phyloP scores from a whole-genome alignment of 2,329 filamentous ascomycete genomes.

The Colletotrichum magnum region DNA sequence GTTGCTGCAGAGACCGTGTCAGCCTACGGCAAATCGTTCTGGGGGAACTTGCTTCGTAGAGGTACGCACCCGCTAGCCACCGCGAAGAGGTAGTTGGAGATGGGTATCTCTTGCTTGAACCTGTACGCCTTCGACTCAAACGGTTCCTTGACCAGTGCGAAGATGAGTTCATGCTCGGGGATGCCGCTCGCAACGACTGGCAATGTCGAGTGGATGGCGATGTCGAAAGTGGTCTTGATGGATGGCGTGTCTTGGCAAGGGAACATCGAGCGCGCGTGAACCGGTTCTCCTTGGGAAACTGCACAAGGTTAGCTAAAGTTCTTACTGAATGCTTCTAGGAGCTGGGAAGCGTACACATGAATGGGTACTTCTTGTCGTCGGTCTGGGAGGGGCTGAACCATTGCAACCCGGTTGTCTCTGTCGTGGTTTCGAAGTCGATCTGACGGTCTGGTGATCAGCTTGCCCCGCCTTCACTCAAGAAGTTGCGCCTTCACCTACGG shows the following conservation, averaged over 20 bases:
- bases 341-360: constrained; percentile 73
- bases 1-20: constrained; percentile 72
- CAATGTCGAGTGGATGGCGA: constrained; percentile 86
- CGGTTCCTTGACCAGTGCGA: background rate
- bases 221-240: constrained; percentile 92
- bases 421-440: constrained; percentile 84
- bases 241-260: constrained; percentile 98
- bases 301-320: background rate
- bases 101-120: constrained; percentile 92
- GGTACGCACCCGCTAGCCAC: constrained; percentile 65
- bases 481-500: background rate
- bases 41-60: background rate
- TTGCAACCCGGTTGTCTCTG: constrained; percentile 90
- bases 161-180: constrained; percentile 44
- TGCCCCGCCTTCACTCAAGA: background rate
- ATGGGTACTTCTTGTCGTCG: constrained; percentile 93
- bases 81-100: constrained; percentile 94
- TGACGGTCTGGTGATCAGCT: constrained; percentile 47
- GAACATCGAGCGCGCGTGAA: constrained; percentile 92
- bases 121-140: constrained; percentile 67
- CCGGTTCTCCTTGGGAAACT: constrained; percentile 94
- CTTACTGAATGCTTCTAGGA: background rate
- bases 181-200: constrained; percentile 93
- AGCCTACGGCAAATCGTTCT: background rate
- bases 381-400: constrained; percentile 96